These are phyloP conservation scores for Pseudocercospora macadamiae DNA, from an alignment of 2,329 filamentous ascomycete genomes.

Conservation along the genomic window DNA sequence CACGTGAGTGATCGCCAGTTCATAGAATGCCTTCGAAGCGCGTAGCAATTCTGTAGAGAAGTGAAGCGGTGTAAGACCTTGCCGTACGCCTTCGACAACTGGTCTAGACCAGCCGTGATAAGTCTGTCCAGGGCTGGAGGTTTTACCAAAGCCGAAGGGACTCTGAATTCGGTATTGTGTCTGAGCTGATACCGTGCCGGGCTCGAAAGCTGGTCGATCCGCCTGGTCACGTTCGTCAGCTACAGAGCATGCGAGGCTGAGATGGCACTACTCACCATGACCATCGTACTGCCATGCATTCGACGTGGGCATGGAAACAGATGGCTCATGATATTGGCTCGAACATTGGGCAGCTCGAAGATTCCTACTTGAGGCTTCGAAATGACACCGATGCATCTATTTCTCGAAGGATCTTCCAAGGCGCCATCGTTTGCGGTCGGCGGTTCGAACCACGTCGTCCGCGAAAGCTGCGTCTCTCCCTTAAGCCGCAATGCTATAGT, in stretches of 20 bases:
- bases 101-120: conserved; percentile 13
- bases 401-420: background rate
- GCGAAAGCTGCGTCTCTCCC: background rate
- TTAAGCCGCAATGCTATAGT: background rate
- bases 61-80: background rate
- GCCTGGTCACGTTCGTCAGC: no score
- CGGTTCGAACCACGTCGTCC: background rate
- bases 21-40: conserved; percentile 11
- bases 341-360: conserved; percentile 5
- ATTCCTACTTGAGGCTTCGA: background rate
- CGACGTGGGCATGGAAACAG: conserved; percentile 5
- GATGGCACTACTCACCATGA: no score
- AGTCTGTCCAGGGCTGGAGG: conserved; percentile 5
- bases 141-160: conserved; percentile 12
- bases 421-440: background rate
- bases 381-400: background rate
- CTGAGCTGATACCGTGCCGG: background rate
- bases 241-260: no score
- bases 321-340: conserved; percentile 11
- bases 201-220: background rate
- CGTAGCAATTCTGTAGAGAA: conserved; percentile 12
- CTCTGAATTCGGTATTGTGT: conserved; percentile 8
- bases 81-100: background rate
- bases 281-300: conserved; percentile 1
- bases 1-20: conserved; percentile 8